Base-by-base conservation (phyloP, 192 early-diverging fungal species). In the Phycomyces blakesleeanus region DNA sequence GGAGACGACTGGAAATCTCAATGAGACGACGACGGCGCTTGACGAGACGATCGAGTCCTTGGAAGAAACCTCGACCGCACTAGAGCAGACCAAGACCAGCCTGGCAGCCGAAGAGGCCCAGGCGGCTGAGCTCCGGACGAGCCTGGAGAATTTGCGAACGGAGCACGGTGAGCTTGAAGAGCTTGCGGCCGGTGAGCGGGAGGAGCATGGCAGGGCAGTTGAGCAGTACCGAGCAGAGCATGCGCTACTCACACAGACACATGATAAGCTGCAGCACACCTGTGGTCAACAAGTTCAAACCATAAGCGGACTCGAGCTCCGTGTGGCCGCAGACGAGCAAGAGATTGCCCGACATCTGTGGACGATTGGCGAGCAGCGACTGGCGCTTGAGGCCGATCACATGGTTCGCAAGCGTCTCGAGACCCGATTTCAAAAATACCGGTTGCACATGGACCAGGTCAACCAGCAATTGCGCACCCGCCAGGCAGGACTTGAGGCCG, bases 371-470 rank as follows among this genome's bases (percentile, higher is more conserved):
- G 25, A 24, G 12, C 27, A 27, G 27, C 24, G 15, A n/a, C 12
- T 27, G 27, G 27, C 54, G 24, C 24, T 52, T 25, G 26, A 61
- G 14, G n/a, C 49, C 47, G 20, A 21, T 12, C 15, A 52, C 34
- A 20, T 16, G 20, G 37, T 54, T 63, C 20, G 14, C 0, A 38
- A 55, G 9, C 18, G 34, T 14, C 38, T 63, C 22, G 51, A 63
- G 39, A 38, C 51, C 21, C 26, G 51, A n/a, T 63, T 63, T 41
- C 29, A 27, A 41, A 22, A 21, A n/a, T 63, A 54, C 14, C 37
- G 39, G 24, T 34, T 25, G 5, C 51, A 50, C 42, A 61, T 51
- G 59, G 24, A 41, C 14, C 16, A 61, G 18, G 47, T 61, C 22
- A 47, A 21, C 24, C 41, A 61, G 22, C 42, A 47, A 25, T 50